Evolutionary conservation across 2,329 filamentous ascomycete species (phyloP).

Genomic region (Cercospora berteroae): DNA sequence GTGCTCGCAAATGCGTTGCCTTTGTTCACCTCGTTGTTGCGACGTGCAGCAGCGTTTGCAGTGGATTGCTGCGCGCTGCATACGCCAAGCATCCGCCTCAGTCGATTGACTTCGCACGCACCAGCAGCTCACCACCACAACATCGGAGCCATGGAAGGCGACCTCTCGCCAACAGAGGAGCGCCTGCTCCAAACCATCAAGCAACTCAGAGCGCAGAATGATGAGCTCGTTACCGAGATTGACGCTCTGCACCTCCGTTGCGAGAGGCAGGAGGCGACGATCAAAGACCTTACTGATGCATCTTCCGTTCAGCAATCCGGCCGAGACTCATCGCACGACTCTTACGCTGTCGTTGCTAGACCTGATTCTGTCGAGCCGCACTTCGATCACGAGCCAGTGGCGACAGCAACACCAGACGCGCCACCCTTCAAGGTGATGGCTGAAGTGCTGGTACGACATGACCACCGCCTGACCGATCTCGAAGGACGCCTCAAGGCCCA

Average conservation of each 20-base stretch:
- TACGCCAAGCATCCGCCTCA: not conserved
- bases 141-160: not conserved
- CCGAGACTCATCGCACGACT: not conserved
- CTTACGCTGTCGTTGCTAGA: not conserved
- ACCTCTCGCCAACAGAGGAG: not conserved
- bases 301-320: not conserved
- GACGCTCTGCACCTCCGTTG: slow-evolving; percentile 5
- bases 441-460: not conserved
- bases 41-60: not conserved
- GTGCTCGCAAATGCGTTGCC: not conserved
- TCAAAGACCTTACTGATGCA: not conserved
- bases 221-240: not conserved
- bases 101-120: not conserved
- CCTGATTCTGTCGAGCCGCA: not conserved
- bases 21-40: not conserved
- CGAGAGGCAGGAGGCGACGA: not conserved
- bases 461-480: not conserved
- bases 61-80: not conserved
- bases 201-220: not conserved
- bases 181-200: slow-evolving; percentile 2
- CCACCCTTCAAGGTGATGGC: not conserved
- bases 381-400: not conserved
- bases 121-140: not conserved
- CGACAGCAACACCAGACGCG: not conserved
- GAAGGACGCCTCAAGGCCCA: not conserved